A percentile compares a stretch with the other conserved stretches of the same genome.
These are phyloP conservation scores for Psilocybe cubensis DNA, from an alignment of 768 basidiomycete species.

Conservation along the genomic window DNA sequence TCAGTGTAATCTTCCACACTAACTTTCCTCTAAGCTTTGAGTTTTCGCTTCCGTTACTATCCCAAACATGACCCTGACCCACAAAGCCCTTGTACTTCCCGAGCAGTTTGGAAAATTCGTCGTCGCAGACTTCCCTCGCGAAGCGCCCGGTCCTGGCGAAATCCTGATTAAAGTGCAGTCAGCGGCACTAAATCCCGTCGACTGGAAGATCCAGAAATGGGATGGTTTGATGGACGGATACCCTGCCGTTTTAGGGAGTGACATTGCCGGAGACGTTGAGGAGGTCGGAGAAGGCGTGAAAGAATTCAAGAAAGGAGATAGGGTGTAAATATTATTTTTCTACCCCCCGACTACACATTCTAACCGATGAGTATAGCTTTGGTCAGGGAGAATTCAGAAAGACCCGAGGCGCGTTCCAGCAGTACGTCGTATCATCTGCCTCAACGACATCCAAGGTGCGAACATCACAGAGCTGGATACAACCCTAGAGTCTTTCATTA, in stretches of 20 bases:
- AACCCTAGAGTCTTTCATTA: neutral
- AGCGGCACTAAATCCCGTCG: conserved; percentile 50
- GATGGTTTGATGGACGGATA: conserved; percentile 35
- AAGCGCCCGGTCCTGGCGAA: conserved; percentile 40
- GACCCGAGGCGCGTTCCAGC: conserved; percentile 45
- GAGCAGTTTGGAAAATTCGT: conserved; percentile 20
- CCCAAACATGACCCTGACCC: conserved; percentile 28
- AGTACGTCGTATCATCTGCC: conserved; percentile 45
- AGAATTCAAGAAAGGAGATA: conserved; percentile 52
- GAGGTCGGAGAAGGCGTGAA: conserved; percentile 55
- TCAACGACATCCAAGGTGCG: conserved; percentile 43
- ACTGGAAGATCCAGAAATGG: conserved; percentile 36
- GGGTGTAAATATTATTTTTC: conserved; percentile 44
- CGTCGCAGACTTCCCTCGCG: conserved; percentile 18
- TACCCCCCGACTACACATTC: too few species aligned
- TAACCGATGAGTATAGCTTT: too few species aligned
- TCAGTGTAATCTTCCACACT: neutral
- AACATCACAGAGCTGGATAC: neutral
- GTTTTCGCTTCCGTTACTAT: too few species aligned
- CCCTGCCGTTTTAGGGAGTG: conserved; percentile 50
- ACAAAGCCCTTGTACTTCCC: conserved; percentile 31
- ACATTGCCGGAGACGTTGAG: conserved; percentile 55
- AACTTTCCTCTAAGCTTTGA: too few species aligned
- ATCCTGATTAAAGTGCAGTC: conserved; percentile 45
- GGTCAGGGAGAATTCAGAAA: conserved; percentile 41